Evolutionary conservation across 768 basidiomycete species (phyloP), one percentile per base, ranked within the genome.

Genomic region (Baorangia bicolor): DNA sequence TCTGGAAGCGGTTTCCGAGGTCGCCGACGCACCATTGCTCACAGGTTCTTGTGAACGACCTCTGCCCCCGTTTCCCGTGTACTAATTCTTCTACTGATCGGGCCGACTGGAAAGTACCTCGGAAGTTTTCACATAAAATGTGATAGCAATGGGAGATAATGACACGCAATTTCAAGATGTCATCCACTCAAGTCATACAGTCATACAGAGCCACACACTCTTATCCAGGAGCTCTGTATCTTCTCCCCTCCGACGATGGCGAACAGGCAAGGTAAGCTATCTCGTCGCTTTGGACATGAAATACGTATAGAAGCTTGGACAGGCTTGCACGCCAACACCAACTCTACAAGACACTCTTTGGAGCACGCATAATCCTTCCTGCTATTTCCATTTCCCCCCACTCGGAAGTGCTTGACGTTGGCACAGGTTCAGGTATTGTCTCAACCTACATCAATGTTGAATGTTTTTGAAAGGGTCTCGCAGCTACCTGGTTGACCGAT

Each of bases 181-280:
- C 44, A 14, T 31, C 44, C 9, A 31, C 44, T 14, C 44, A 59
- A 28, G 42, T 42, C 8, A 45, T 23, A 3, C 39, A 56, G 23
- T 27, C 35, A 5, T 57, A 59, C 58, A 42, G 60, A 33, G 9
- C 57, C 14, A 48, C 55, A 5, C 61, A 62, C 42, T 48, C 57
- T 2, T 64, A 64, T 42, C 56, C 51, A 9, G 63, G 62, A 18
- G 53, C 61, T 11, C 42, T 57, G 3, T 67, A 68, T 42, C 39
- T 67, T 18, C 66, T 67, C 34, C 66, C 66, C 13, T 63, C 61
- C 0, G 61, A 67, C 6, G 50, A 67, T 6, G 58, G 55, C 2
- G 67, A 67, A 40, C 42, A 47, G 20, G 28, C 30, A 7, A 67
- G 61, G 61, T 63, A 43, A 20, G 55, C 16, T 18, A 21, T 10